Evolutionary conservation across 1,139 yeast genomes (phyloP).

Genomic region (Pichia sp.): DNA sequence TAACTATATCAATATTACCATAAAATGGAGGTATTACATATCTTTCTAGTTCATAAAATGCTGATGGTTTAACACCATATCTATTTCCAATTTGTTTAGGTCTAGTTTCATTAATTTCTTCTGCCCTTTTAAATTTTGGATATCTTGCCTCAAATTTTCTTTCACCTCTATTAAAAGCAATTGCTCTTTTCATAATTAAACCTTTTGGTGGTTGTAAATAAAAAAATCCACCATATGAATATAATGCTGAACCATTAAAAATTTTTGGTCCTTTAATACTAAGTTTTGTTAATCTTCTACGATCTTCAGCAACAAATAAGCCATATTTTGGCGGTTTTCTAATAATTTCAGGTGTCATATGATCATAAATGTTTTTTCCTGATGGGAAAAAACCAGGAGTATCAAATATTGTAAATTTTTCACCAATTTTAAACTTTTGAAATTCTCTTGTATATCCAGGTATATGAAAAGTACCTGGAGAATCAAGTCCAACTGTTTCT

Average conservation of each 20-base stretch:
- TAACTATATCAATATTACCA: constrained; percentile 62
- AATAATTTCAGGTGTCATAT: constrained; percentile 30
- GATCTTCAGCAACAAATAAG: constrained; percentile 9
- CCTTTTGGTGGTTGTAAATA: constrained; percentile 42
- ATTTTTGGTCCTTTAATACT: constrained; percentile 16
- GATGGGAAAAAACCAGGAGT: constrained; percentile 49
- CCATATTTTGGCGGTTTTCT: constrained; percentile 37
- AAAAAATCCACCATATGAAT: constrained; percentile 57
- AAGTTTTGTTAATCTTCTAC: constrained; percentile 8
- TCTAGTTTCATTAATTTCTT: constrained; percentile 16
- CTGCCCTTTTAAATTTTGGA: constrained; percentile 30
- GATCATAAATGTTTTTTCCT: constrained; percentile 32
- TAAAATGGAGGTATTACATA: constrained; percentile 60
- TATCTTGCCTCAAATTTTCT: constrained; percentile 32
- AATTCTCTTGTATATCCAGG: constrained; percentile 55
- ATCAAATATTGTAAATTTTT: constrained; percentile 33
- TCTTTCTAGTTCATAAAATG: constrained; percentile 33
- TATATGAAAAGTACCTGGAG: constrained; percentile 39
- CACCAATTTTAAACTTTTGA: constrained; percentile 32
- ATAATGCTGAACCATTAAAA: constrained; percentile 23
- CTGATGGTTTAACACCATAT: constrained; percentile 31
- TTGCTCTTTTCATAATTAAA: constrained; percentile 39
- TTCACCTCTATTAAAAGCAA: constrained; percentile 27
- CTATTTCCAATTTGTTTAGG: constrained; percentile 30
- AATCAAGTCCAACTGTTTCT: constrained; percentile 2